Evolutionary conservation across 2,329 filamentous ascomycete genomes (phyloP).

Genomic region (Exophiala sideris): DNA sequence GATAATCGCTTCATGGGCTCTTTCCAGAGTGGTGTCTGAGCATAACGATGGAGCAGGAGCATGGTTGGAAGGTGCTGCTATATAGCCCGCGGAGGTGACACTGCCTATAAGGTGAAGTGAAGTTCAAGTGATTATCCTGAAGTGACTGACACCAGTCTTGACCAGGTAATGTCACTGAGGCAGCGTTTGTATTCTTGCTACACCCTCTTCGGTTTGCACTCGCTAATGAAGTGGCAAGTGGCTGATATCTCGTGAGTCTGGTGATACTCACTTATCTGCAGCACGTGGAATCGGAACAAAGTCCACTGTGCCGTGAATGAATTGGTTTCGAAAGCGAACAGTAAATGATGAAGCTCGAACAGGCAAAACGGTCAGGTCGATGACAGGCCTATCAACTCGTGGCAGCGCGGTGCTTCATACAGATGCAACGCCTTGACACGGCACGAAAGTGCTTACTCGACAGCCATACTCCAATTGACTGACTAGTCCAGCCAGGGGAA

Average conservation of each 20-base stretch:
- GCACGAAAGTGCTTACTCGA: conserved; percentile 8
- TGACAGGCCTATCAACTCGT: conserved; percentile 16
- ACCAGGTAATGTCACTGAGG: too few relatives aligned
- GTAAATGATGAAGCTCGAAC: too few relatives aligned
- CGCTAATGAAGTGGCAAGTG: too few relatives aligned
- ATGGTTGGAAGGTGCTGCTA: conserved; percentile 10
- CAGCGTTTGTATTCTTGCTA: too few relatives aligned
- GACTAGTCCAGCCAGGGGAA: conserved; percentile 10
- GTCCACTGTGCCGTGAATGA: too few relatives aligned
- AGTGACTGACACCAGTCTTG: too few relatives aligned
- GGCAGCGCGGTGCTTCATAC: conserved; percentile 11
- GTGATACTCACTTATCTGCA: too few relatives aligned
- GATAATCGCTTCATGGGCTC: conserved; percentile 1
- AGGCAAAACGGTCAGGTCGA: background rate
- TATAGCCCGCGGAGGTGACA: conserved; percentile 8
- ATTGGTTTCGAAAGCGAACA: too few relatives aligned
- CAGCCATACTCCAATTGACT: conserved; percentile 15
- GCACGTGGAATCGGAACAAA: too few relatives aligned
- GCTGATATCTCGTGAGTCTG: too few relatives aligned
- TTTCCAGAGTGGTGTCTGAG: conserved; percentile 12
- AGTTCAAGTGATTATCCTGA: background rate
- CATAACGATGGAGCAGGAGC: conserved; percentile 20
- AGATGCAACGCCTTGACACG: background rate
- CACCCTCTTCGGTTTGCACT: too few relatives aligned
- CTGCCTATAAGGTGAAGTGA: conserved; percentile 5